Base-by-base conservation (phyloP, 805 yeast species). In the Yarrowia phangngaensis region DNA sequence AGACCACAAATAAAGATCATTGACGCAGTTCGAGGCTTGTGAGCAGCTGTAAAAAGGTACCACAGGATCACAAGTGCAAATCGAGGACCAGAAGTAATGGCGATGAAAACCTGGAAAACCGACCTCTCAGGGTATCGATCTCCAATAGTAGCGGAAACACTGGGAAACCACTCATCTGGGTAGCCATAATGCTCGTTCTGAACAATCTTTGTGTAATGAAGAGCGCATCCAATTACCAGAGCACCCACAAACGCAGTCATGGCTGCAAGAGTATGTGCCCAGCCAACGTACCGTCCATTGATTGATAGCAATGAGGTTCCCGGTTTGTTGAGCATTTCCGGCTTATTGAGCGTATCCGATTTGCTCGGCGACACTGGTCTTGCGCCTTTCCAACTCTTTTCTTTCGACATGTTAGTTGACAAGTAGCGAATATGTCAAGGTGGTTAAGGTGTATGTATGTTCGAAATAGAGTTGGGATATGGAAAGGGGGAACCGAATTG, bases 151-250 rank as follows among this genome's bases (percentile, higher is more conserved):
- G 98, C 97, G 27, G 95, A 83, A 2, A 92, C 98, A 60, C 94
- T 82, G 2, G 98, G 98, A 62, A 92, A 90, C 97, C 98, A 92
- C 65, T 92, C 98, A 52, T 89, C 92, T 2, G 98, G 98, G 62
- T 87, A 92, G 1, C 95, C 94, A 61, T 71, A 89, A 55, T 78
- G 77, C 38, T 89, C 84, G 63, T 92, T 92, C 60, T 79, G 72
- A 8, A 92, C 95, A 61, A 92, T 92, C 63, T 92, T 88, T 53
- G 82, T 70, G 66, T 80, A 92, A 66, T 90, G 98, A 19, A 90
- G 71, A 46, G 71, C 71, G 53, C 78, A 77, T 1, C 95, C 97
- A 20, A 85, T 79, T 0, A 72, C 60, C 17, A 89, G 71, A 3
- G 97, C 95, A 0, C 78, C 75, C 4, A 82, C 24, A 59, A 89